These are phyloP conservation scores for Irpex lacteus DNA, from an alignment of 1,284 basidiomycete genomes.

Conservation along the genomic window DNA sequence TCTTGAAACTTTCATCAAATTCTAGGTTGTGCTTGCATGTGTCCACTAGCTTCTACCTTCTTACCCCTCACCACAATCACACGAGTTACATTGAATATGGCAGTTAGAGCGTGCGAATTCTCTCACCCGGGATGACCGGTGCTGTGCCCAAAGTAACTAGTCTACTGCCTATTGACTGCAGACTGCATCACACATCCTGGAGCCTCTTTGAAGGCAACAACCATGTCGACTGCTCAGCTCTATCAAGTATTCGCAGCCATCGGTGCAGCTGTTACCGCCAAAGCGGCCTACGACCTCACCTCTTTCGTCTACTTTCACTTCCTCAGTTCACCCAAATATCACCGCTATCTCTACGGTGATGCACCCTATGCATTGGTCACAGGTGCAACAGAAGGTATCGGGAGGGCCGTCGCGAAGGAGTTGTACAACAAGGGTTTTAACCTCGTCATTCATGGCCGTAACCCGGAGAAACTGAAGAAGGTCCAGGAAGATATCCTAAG, in stretches of 20 bases:
- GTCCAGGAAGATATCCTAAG: slow-evolving; percentile 22
- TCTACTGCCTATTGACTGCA: not conserved
- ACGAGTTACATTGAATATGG: not conserved
- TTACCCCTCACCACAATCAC: too few relatives aligned
- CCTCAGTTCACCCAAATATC: slow-evolving; percentile 19
- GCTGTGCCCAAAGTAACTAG: too few relatives aligned
- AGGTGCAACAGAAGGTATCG: slow-evolving; percentile 32
- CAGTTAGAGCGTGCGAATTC: not conserved
- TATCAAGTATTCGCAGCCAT: not conserved
- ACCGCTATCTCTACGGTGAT: slow-evolving; percentile 23
- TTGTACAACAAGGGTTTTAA: slow-evolving; percentile 30
- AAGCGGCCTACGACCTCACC: not conserved
- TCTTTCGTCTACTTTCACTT: slow-evolving; percentile 8
- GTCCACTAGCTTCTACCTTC: too few relatives aligned
- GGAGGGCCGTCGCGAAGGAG: slow-evolving; percentile 25
- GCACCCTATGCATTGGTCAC: slow-evolving; percentile 28
- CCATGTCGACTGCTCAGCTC: not conserved
- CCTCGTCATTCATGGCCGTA: slow-evolving; percentile 30
- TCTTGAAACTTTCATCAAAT: too few relatives aligned
- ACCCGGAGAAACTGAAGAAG: slow-evolving; percentile 26
- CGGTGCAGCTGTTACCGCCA: slow-evolving; percentile 5
- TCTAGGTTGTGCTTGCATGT: too few relatives aligned
- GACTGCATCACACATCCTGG: too few relatives aligned
- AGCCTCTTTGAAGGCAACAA: not conserved
- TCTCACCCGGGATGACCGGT: not conserved